A percentile compares a stretch with the other conserved stretches of the same genome.
These are phyloP conservation scores for Phyllosticta paracitricarpa DNA, from an alignment of 2,329 filamentous ascomycete genomes.

Conservation along the genomic window DNA sequence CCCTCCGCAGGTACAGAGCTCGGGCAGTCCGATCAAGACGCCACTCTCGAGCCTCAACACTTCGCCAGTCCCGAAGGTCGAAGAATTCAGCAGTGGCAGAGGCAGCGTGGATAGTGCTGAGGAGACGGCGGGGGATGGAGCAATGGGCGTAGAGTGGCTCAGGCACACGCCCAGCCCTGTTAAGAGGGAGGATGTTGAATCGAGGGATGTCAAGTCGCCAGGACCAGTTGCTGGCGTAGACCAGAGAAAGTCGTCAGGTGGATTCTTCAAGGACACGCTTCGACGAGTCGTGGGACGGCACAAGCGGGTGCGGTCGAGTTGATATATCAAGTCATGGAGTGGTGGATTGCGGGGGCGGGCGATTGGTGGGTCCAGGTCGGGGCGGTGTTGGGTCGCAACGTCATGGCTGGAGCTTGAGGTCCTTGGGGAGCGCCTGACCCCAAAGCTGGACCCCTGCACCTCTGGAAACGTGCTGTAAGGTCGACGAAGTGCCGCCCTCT, in stretches of 20 bases:
- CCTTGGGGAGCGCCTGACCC: neutral
- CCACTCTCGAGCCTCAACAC: neutral
- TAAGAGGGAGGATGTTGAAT: constrained; percentile 5
- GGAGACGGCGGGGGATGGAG: neutral
- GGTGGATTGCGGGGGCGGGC: neutral
- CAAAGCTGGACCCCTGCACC: neutral
- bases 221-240: neutral
- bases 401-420: neutral
- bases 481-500: neutral
- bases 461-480: neutral
- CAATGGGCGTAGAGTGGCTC: constrained; percentile 15
- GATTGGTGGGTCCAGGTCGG: neutral
- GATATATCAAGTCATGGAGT: neutral
- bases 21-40: neutral
- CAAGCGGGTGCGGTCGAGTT: neutral
- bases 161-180: constrained; percentile 21
- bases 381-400: neutral
- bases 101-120: neutral
- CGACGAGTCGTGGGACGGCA: neutral
- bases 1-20: neutral
- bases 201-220: constrained; percentile 1
- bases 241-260: neutral
- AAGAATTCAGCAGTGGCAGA: neutral
- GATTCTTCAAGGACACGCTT: neutral
- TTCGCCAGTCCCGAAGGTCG: neutral